Evolutionary conservation across 257 asterid genomes (phyloP).

Genomic region (Leonotis leonurus): DNA sequence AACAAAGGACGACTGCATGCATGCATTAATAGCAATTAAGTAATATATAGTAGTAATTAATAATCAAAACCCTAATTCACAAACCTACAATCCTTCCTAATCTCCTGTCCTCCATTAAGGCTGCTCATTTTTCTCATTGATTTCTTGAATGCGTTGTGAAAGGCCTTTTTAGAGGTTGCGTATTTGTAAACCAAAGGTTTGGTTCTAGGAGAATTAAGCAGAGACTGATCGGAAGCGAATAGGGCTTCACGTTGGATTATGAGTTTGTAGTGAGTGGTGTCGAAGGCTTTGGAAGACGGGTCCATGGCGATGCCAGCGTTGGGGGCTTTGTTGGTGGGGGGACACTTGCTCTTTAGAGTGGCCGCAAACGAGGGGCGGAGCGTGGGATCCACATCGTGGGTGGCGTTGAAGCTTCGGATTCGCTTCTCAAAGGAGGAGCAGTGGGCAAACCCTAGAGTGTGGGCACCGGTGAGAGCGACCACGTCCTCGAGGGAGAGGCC

Average conservation of each 20-base stretch:
- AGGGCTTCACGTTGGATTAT: constrained; percentile 43
- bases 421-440: constrained; percentile 65
- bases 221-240: constrained; percentile 68
- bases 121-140: constrained; percentile 92
- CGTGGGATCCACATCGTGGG: constrained; percentile 65
- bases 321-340: constrained; percentile 33
- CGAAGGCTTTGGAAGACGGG: constrained; percentile 62
- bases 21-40: too few species aligned
- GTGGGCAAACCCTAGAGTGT: constrained; percentile 79
- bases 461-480: constrained; percentile 76
- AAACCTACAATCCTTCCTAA: constrained; percentile 70
- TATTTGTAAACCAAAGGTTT: constrained; percentile 44
- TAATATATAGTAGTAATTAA: too few species aligned
- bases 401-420: constrained; percentile 59
- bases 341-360: constrained; percentile 43
- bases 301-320: constrained; percentile 67
- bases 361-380: constrained; percentile 58
- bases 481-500: constrained; percentile 57
- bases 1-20: too few species aligned
- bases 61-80: constrained; percentile 29
- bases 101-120: constrained; percentile 70
- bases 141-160: constrained; percentile 48
- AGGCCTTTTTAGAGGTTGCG: constrained; percentile 56
- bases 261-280: constrained; percentile 60
- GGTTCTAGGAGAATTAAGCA: constrained; percentile 43